Evolutionary conservation across 129 eudicot species (phyloP), one percentile per base, ranked within the genome.

Genomic region (Arctium lappa): DNA sequence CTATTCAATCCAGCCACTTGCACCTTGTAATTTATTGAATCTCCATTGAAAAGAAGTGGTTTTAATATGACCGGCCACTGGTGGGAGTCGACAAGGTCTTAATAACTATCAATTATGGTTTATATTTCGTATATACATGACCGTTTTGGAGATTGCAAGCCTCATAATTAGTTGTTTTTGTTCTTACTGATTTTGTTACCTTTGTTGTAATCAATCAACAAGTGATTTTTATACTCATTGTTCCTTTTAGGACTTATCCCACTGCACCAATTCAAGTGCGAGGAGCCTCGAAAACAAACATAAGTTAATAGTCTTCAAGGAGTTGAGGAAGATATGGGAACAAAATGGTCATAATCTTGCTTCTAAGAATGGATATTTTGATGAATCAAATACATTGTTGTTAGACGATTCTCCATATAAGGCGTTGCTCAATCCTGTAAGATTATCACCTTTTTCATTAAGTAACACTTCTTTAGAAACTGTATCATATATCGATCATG

Each of bases 321-420:
- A 90, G 71, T 82, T 95, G 48, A 84, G 84, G 60, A 92, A 87
- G 69, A 80, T 95, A 29, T 95, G 99, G 99, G 93, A 85, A 82
- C 81, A 48, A 81, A 63, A 60, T 63, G 87, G 79, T 56, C 79
- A 81, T 32, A 50, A 78, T 48, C 80, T 86, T 63, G 94, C 88
- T 56, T 92, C 95, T 90, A 81, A 86, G 80, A 90, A 89, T 74
- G 97, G 95, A 79, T 74, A 80, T 82, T 94, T 85, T 84, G 74
- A 89, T 87, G 91, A 88, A 80, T 89, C 94, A 82, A 91, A 92
- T 85, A 94, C 98, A 13, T 81, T 94, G 62, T 86, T 94, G 76
- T 80, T 94, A 81, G 98, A 94, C 87, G 98, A 94, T 87, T 89
- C 98, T 82, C 98, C 97, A 32, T 91, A 94, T 77, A 94, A 94